Conservation (phyloP, 2,329 filamentous ascomycete genomes). For the Moelleriella libera region DNA sequence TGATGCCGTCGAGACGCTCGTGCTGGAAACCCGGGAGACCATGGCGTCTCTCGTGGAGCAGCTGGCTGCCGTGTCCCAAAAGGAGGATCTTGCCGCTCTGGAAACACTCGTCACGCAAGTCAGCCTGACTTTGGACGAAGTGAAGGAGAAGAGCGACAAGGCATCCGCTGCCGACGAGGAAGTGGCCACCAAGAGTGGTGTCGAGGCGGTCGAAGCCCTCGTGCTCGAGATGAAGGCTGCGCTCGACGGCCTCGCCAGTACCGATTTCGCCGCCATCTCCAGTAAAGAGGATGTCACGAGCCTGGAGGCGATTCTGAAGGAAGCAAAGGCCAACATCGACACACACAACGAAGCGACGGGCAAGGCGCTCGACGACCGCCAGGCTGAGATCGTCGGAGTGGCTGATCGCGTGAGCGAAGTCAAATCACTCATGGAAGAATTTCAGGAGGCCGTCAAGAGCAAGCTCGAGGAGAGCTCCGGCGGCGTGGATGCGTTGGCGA, state of each 20-base stretch:
- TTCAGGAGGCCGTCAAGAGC: constrained; percentile 61
- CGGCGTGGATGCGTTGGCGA: constrained; percentile 59
- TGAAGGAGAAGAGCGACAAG: constrained; percentile 42
- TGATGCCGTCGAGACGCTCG: constrained; percentile 47
- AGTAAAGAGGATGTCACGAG: constrained; percentile 58
- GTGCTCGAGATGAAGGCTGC: constrained; percentile 75
- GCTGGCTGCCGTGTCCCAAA: constrained; percentile 57
- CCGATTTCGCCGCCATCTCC: constrained; percentile 56
- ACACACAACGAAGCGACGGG: constrained; percentile 58
- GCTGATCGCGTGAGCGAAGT: constrained; percentile 68
- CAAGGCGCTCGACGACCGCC: constrained; percentile 71
- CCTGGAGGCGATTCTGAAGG: constrained; percentile 54
- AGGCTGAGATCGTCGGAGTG: constrained; percentile 68
- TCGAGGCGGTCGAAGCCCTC: constrained; percentile 67
- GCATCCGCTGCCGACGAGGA: constrained; percentile 39
- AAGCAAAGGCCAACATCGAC: constrained; percentile 55
- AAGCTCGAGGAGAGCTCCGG: constrained; percentile 65
- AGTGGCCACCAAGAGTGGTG: constrained; percentile 64
- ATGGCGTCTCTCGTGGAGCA: constrained; percentile 52
- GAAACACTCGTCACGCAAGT: constrained; percentile 71
- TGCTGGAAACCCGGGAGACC: constrained; percentile 62
- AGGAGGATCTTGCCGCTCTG: constrained; percentile 64
- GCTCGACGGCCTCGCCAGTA: constrained; percentile 58
- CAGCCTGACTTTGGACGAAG: constrained; percentile 61
- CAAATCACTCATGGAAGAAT: constrained; percentile 61